Evolutionary conservation across 2,329 filamentous ascomycete species (phyloP), one percentile per base, ranked within the genome.

Genomic region (Neofusicoccum sp.): DNA sequence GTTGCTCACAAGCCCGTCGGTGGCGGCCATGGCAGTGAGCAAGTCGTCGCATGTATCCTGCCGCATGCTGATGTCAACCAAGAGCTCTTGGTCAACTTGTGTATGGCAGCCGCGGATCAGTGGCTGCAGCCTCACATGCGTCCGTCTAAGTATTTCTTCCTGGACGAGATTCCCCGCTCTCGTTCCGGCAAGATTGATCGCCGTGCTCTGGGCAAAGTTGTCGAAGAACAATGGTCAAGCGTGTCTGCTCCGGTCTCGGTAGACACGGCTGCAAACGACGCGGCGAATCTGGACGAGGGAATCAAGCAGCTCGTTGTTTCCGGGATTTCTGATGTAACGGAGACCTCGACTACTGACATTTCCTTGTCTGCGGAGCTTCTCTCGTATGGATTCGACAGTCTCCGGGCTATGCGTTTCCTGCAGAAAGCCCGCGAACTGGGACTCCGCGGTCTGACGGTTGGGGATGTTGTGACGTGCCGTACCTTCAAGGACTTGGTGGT

Each of bases 121-220:
- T 93, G 90, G 89, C 79, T 96, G 1, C 90, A 91, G 0, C 79
- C 81, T 4, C 93, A 86, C 68, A 95, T 96, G 91, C 75, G 93
- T 1, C 91, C 91, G 0, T 82, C 82, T 4, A 88, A 93, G 63
- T 77, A 93, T 33, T 73, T 90, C 1, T 67, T 88, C 1, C 77
- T 87, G 63, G 66, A 79, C 1, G 77, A 82, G 7, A 86, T 96
- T 41, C 90, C 90, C 0, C 84, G 86, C 54, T 75, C 95, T 12
- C 80, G 90, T 2, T 95, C 90, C 0, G 91, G 91, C 1, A 96
- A 96, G 67, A 81, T 91, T 9, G 88, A 96, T 68, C 84, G 85
- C 48, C 88, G 86, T 8, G 20, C 40, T 11, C 30, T 65, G 20
- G 53, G 45, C 7, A 59, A 53, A 6, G 24, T 62, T 8, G 58